These are phyloP conservation scores for Lepiota brunneoincarnata DNA, from an alignment of 768 basidiomycete genomes.

Conservation along the genomic window DNA sequence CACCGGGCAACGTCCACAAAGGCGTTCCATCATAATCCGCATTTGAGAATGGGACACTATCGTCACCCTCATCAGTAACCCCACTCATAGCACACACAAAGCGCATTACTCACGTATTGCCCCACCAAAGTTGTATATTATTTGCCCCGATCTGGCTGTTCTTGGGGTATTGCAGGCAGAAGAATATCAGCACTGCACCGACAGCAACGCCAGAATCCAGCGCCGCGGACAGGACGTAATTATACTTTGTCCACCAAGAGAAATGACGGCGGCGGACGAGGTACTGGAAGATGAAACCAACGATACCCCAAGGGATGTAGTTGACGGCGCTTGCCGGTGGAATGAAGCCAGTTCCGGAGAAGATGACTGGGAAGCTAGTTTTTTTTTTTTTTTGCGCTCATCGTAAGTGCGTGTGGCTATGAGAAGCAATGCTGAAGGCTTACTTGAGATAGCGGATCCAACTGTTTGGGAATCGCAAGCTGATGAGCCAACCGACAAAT, in stretches of 20 bases:
- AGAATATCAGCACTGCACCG: conserved; percentile 52
- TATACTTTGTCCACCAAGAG: conserved; percentile 71
- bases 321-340: conserved; percentile 69
- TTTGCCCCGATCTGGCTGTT: conserved; percentile 56
- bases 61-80: conserved; percentile 2
- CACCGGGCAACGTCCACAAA: conserved; percentile 25
- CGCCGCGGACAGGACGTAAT: conserved; percentile 70
- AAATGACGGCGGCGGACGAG: conserved; percentile 56
- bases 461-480: conserved; percentile 60
- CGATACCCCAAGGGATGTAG: conserved; percentile 64
- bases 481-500: conserved; percentile 47
- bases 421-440: conserved; percentile 18
- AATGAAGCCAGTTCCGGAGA: conserved; percentile 57
- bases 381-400: not conserved
- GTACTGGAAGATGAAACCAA: conserved; percentile 67
- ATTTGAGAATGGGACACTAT: conserved; percentile 33
- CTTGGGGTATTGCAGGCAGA: conserved; percentile 60
- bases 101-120: conserved; percentile 46
- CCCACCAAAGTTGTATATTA: conserved; percentile 68
- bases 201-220: conserved; percentile 70
- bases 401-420: not conserved
- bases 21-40: conserved; percentile 39
- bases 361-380: conserved; percentile 50
- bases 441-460: conserved; percentile 64
- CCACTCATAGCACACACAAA: conserved; percentile 12